Evolutionary conservation across 257 asterid species (phyloP), one percentile per base, ranked within the genome.

Genomic region (Plectranthus barbatus): DNA sequence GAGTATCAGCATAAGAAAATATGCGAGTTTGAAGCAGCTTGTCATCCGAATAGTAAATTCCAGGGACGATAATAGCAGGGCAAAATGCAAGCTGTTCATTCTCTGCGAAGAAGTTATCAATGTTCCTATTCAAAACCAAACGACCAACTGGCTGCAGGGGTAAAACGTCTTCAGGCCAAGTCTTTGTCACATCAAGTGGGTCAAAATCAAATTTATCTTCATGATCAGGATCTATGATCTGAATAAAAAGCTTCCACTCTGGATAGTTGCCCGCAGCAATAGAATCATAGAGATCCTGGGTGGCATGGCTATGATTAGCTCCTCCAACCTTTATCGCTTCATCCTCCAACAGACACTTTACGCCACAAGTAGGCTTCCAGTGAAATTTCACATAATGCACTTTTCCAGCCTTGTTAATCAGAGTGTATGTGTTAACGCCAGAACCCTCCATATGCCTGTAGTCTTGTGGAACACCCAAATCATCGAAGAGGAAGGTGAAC

Each of bases 101-200:
- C 77, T 86, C 94, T 0, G 84, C 83, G 39, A 86, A 86, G 84
- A 83, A 86, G 81, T 93, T 93, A 39, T 90, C 99, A 8, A 93
- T 90, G 68, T 90, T 93, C 87, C 70, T 90, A 71, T 93, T 93
- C 76, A 93, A 63, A 23, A 90, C 99, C 92, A 93, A 52, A 10
- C 96, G 91, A 1, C 99, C 99, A 41, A 93, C 99, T 6, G 97
- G 99, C 84, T 84, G 99, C 80, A 93, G 79, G 5, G 99, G 97
- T 51, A 93, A 40, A 42, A 90, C 63, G 74, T 90, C 97, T 76
- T 93, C 97, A 0, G 99, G 99, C 97, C 99, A 93, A 48, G 83
- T 93, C 81, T 85, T 83, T 56, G 97, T 93, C 13, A 87, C 94
- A 62, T 93, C 99, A 24, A 90, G 84, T n/a, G 97, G 99, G 70